Evolutionary conservation across 1,139 yeast genomes (phyloP).

Genomic region (Zygoascus meyerae): DNA sequence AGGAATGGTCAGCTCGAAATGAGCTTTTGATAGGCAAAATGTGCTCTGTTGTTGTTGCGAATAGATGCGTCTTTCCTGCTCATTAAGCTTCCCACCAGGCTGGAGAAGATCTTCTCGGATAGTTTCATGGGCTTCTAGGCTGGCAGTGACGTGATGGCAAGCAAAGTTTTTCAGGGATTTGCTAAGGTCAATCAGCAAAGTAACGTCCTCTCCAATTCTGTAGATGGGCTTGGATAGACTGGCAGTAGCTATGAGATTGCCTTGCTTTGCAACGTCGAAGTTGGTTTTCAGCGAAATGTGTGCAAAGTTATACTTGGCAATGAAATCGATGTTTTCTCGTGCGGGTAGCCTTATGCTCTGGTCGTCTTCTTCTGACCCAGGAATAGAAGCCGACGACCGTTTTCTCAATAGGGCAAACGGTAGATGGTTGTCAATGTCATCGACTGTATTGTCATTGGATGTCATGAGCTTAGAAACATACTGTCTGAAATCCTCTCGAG

Average conservation of each 20-base stretch:
- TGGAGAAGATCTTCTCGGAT: constrained; percentile 19
- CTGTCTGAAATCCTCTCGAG: constrained; percentile 11
- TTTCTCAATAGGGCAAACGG: constrained; percentile 7
- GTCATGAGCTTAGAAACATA: constrained; percentile 12
- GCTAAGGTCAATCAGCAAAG: constrained; percentile 29
- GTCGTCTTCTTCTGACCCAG: constrained; percentile 1
- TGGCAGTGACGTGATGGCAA: constrained; percentile 35
- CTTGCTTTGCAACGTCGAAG: constrained; percentile 33
- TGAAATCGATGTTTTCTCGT: constrained; percentile 26
- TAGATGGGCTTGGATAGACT: constrained; percentile 34
- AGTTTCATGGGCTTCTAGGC: constrained; percentile 35
- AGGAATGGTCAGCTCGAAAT: constrained; percentile 32
- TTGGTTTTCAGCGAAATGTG: constrained; percentile 14
- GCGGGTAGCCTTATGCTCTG: constrained; percentile 13
- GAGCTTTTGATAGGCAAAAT: constrained; percentile 20
- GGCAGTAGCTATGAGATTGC: constrained; percentile 31
- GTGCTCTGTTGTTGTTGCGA: constrained; percentile 23
- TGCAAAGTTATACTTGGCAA: constrained; percentile 21
- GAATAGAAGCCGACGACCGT: not conserved
- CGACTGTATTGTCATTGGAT: not conserved
- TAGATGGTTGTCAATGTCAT: constrained; percentile 2
- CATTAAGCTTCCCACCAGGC: constrained; percentile 9
- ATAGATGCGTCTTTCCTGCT: constrained; percentile 18
- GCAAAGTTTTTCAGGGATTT: constrained; percentile 20
- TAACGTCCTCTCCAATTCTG: constrained; percentile 35